Base-by-base conservation (phyloP, 495 filamentous ascomycete genomes). In the Aspergillus leporis region DNA sequence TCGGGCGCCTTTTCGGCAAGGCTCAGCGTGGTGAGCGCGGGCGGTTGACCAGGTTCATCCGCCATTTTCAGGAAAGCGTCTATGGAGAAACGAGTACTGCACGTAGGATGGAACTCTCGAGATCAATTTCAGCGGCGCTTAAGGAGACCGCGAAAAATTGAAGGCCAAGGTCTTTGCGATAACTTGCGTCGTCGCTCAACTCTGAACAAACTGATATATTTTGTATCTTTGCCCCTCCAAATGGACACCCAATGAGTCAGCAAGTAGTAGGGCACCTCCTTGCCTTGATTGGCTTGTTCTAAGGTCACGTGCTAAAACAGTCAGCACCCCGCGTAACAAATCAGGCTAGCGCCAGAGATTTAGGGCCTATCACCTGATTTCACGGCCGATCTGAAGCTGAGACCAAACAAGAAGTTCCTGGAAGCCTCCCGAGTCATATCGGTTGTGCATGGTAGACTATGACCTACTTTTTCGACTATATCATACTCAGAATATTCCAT, bases 11-110 rank as follows among this genome's bases (percentile, higher is more conserved):
- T 68, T 41, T 80, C 74, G 51, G 77, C 73, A 51, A 83, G 64
- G 23, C 74, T 78, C 50, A 83, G 60, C 23, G 65, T 69, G 31
- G 76, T 73, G 61, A 85, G 71, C 45, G 78, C 78, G 41, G 83
- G 82, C 10, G 83, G 79, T 60, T 83, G 82, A 7, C 68, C 75
- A 32, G 75, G 69, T 71, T 81, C 72, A 60, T 77, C 78, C 40
- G 73, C 74, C 78, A 82, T 82, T 53, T 34, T 68, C 28, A 31
- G n/a, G 4, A 21, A 32, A 2, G 18, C 22, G 43, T 14, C 19
- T 32, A 51, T 25, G 8, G 46, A 31, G 14, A 51, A 3, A n/a
- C 12, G 14, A n/a, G 6, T 3, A 34, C 9, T 12, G 2, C 2
- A 16, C 8, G 34, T 36, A 14, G 8, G 10, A 2, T 5, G 9